Conservation (phyloP, 805 yeast genomes). For the Nakazawaea wyomingensis region DNA sequence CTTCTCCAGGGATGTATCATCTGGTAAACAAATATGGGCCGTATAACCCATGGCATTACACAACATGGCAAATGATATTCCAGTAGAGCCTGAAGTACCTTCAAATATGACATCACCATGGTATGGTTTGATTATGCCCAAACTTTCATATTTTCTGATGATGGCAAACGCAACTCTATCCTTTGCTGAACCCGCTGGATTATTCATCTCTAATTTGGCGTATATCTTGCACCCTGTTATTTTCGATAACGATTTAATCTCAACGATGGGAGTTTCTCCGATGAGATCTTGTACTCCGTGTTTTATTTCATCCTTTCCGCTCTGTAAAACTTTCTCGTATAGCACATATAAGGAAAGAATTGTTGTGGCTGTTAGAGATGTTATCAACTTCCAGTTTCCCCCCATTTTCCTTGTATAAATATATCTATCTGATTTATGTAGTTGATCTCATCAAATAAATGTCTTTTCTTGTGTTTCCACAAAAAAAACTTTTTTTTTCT, state of each 20-base stretch:
- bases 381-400: slow-evolving; percentile 4
- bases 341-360: slow-evolving; percentile 1
- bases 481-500: neutral
- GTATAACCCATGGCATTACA: slow-evolving; percentile 84
- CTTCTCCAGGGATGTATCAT: slow-evolving; percentile 87
- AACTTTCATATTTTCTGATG: slow-evolving; percentile 58
- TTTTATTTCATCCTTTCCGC: slow-evolving; percentile 11
- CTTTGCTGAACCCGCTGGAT: slow-evolving; percentile 95
- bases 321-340: neutral
- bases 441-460: no score
- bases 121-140: slow-evolving; percentile 52
- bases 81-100: slow-evolving; percentile 97
- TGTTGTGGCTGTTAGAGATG: neutral
- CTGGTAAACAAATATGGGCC: slow-evolving; percentile 92
- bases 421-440: neutral
- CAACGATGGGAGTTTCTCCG: slow-evolving; percentile 86
- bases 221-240: slow-evolving; percentile 77
- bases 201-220: slow-evolving; percentile 79
- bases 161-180: slow-evolving; percentile 90
- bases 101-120: slow-evolving; percentile 77
- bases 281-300: slow-evolving; percentile 73
- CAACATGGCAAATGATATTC: slow-evolving; percentile 88
- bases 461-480: no score
- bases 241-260: slow-evolving; percentile 62
- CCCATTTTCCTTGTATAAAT: neutral